A percentile compares a stretch with the other conserved stretches of the same genome.
phyloP scores from a whole-genome alignment of 805 yeast genomes.

The Isabelozyma pseudorhagii region DNA sequence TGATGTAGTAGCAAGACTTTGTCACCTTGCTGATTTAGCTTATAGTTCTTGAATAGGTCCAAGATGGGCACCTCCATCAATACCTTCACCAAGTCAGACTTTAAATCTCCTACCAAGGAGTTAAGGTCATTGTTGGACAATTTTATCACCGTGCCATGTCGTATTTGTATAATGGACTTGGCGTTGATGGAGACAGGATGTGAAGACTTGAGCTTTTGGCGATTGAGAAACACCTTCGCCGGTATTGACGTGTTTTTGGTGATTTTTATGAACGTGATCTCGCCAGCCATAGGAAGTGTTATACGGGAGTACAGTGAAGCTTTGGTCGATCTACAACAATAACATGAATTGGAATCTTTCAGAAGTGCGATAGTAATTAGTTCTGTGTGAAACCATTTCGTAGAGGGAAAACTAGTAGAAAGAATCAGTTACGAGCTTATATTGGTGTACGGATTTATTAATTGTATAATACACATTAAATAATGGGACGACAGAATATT shows the following conservation, averaged over 20 bases:
- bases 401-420: no score
- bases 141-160: conserved; percentile 18
- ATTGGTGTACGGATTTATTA: not conserved
- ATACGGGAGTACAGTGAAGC: not conserved
- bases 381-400: no score
- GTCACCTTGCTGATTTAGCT: not conserved
- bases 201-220: conserved; percentile 15
- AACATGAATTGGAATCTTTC: no score
- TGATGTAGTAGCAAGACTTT: conserved; percentile 6
- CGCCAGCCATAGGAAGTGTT: not conserved
- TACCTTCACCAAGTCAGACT: conserved; percentile 2
- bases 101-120: conserved; percentile 13
- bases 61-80: conserved; percentile 3
- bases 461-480: no score
- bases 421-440: no score
- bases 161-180: conserved; percentile 18
- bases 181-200: conserved; percentile 19
- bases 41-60: not conserved
- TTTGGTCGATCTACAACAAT: not conserved
- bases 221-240: conserved; percentile 18
- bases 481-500: no score
- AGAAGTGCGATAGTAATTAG: no score
- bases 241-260: conserved; percentile 13
- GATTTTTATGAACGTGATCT: conserved; percentile 15
- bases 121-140: conserved; percentile 21